Base-by-base conservation (phyloP, 495 filamentous ascomycete species). In the Talaromyces liani region DNA sequence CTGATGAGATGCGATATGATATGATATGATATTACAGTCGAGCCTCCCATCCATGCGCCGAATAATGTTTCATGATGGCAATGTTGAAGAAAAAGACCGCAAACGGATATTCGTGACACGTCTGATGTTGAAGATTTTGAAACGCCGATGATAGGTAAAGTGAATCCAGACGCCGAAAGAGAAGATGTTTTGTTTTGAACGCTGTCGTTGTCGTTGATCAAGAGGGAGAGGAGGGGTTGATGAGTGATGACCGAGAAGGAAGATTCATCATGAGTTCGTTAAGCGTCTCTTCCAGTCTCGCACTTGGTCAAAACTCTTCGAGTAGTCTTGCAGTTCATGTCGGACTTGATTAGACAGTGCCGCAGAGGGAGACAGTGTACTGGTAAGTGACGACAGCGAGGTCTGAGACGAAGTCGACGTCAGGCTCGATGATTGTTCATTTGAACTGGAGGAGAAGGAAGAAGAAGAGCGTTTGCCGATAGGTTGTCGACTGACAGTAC, bases 381-480 rank as follows among this genome's bases (percentile, higher is more conserved):
- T 90, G 60, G 85, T 83, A 41, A 93, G 83, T 20, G 92, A 96
- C 65, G 85, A 89, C 36, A 97, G 83, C 57, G 91, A 95, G 61
- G 89, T 90, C 68, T 91, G 89, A 6, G 92, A 97, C 29, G 88
- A 89, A 31, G 92, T 94, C 9, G 90, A 88, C 2, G 90, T 91
- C 41, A 93, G 80, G 65, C 68, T 64, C 56, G 65, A 68, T 60
- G 68, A 65, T 49, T 77, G 56, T 63, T 75, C 2, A 81, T 77
- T 33, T 70, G 57, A 64, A 74, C 58, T 66, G 34, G 75, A 71
- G 67, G 70, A 68, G 67, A 74, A 70, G n/a, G 27, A 58, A 1
- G 63, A 67, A 55, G 66, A 61, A 61, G 67, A 53, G 54, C 67
- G 51, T 63, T 64, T 54, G 66, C 62, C 25, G 66, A 61, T 55